Evolutionary conservation across 2,329 filamentous ascomycete genomes (phyloP), one percentile per base, ranked within the genome.

Genomic region (Grosmannia penicillata): DNA sequence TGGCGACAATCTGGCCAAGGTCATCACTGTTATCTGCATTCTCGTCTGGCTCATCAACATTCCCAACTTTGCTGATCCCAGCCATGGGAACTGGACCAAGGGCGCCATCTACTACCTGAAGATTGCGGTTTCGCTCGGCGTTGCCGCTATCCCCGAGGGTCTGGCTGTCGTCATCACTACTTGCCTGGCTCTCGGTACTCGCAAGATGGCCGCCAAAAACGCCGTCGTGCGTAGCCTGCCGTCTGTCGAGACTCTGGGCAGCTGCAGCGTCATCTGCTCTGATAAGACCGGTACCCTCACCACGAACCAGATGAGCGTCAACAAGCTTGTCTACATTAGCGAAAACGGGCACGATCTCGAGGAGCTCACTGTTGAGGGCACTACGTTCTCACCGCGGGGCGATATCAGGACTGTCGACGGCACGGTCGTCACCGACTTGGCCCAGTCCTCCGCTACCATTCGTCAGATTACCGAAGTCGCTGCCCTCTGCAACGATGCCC

Each of bases 101-200:
- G 91, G 91, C 43, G 91, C 91, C 43, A 96, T 98, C 53, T 98
- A 98, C 70, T 98, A 98, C 61, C 75, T 98, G 52, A 98, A 98
- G 70, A 98, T 98, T 55, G 91, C 91, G 30, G 93, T 98, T 30
- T 98, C 91, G 36, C 81, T 98, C 27, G 93, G 91, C 60, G 91
- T 98, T 30, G 91, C 91, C 33, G 91, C 93, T 48, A 98, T 98
- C 53, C 91, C 91, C 0, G 91, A 98, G 63, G 91, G 93, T 58
- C 72, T 98, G 33, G 91, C 91, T 24, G 91, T 96, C 38, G 93
- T 98, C 48, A 98, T 98, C 49, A 98, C 91, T n/a, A 96, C 91
- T 23, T 98, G 91, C 59, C 67, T 98, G 44, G 91, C 91, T 46
- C 72, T 98, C 24, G 91, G 93, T 49, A 98, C 93, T 5, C 78